phyloP scores from a whole-genome alignment of 176 grass and related monocot species.

The Hyparrhenia diplandra region DNA sequence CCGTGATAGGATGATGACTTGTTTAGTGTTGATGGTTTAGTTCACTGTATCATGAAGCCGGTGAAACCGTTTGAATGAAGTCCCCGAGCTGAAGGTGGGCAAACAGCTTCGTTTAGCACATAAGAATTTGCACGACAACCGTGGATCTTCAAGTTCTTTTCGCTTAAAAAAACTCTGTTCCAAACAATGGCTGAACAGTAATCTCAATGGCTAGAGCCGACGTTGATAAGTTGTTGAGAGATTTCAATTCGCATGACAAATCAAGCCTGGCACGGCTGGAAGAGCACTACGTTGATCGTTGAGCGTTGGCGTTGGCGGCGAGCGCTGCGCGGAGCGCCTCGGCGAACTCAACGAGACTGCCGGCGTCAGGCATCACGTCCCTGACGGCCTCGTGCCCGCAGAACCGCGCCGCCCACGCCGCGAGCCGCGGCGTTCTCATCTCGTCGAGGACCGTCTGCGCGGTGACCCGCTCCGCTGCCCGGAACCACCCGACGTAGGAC shows the following conservation, averaged over 20 bases:
- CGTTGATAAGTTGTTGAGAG: background rate
- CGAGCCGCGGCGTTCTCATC: constrained; percentile 11
- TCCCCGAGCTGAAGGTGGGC: no score
- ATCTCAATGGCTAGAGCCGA: background rate
- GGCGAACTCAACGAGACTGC: constrained; percentile 26
- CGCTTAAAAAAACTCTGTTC: background rate
- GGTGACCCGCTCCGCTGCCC: constrained; percentile 25
- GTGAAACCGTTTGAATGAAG: no score
- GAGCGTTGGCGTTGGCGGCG: background rate
- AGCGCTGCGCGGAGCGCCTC: constrained; percentile 11
- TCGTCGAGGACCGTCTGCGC: constrained; percentile 18
- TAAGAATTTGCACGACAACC: background rate
- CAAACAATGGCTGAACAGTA: background rate
- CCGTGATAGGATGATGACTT: no score
- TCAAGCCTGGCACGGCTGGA: background rate
- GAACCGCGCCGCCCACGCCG: constrained; percentile 32
- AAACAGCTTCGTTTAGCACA: no score
- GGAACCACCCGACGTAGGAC: constrained; percentile 38
- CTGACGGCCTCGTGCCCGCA: constrained; percentile 7
- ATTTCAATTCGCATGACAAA: background rate
- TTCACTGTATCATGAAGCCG: no score
- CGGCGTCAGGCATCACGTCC: constrained; percentile 14
- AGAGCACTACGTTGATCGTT: background rate
- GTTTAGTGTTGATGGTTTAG: background rate
- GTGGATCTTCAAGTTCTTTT: background rate